phyloP scores from a whole-genome alignment of 371 early-diverging fungal genomes.

The Actinomucor elegans region DNA sequence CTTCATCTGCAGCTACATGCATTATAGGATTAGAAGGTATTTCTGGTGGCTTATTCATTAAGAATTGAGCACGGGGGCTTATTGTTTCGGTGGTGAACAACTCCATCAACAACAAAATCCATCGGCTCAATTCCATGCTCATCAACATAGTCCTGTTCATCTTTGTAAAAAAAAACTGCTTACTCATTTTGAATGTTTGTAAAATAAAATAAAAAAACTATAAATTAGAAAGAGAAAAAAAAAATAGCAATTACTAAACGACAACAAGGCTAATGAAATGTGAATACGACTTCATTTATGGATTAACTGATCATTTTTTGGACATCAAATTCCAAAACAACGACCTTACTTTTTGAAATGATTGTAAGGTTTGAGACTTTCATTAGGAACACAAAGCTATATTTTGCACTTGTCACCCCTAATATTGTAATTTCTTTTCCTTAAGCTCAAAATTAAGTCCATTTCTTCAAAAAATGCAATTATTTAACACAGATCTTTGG shows the following conservation, averaged over 20 bases:
- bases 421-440: too few relatives aligned
- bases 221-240: too few relatives aligned
- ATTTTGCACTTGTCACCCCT: too few relatives aligned
- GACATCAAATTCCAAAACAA: constrained; percentile 15
- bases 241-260: constrained; percentile 1
- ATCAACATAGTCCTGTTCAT: constrained; percentile 19
- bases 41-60: constrained; percentile 5
- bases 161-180: constrained; percentile 14
- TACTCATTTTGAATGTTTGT: constrained; percentile 9
- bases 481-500: too few relatives aligned
- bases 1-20: constrained; percentile 3
- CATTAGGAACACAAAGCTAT: too few relatives aligned
- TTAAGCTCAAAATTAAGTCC: too few relatives aligned
- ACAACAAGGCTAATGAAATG: constrained; percentile 9
- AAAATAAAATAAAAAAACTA: background rate
- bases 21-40: constrained; percentile 3
- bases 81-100: constrained; percentile 21
- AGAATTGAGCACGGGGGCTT: constrained; percentile 7
- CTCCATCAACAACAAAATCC: constrained; percentile 23
- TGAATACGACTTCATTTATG: constrained; percentile 15
- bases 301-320: constrained; percentile 11
- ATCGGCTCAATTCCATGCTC: constrained; percentile 23
- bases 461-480: too few relatives aligned
- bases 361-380: too few relatives aligned
- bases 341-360: constrained; percentile 18